phyloP scores from a whole-genome alignment of 345 rosid species.

The Cardamine occulta region DNA sequence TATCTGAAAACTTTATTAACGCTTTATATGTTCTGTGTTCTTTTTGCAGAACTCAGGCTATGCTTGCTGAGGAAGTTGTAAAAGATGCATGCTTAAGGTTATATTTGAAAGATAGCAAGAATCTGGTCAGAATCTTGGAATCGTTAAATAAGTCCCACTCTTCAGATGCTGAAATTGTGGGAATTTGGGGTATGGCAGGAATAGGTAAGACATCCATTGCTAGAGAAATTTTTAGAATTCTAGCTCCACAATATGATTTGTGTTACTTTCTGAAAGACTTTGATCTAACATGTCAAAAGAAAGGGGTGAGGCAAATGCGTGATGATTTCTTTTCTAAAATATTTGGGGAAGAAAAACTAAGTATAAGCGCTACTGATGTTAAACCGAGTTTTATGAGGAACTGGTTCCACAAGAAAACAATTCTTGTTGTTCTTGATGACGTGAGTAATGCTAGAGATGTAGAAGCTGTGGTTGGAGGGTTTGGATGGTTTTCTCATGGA shows the following conservation, averaged over 20 bases:
- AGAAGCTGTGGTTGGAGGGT: conserved; percentile 39
- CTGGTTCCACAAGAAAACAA: not conserved
- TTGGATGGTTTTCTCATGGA: conserved; percentile 36
- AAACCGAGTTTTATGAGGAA: conserved; percentile 34
- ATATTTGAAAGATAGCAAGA: not conserved
- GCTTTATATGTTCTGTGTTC: not conserved
- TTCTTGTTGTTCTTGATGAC: conserved; percentile 39
- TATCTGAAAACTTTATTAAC: too few species aligned
- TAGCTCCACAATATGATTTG: conserved; percentile 16
- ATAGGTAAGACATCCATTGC: conserved; percentile 42
- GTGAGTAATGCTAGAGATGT: conserved; percentile 33
- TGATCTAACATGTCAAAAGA: not conserved
- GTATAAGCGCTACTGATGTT: not conserved
- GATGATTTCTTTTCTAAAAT: not conserved
- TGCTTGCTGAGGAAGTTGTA: conserved; percentile 34
- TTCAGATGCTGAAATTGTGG: not conserved
- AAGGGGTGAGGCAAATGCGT: conserved; percentile 27
- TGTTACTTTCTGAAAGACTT: conserved; percentile 36
- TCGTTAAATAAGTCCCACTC: not conserved
- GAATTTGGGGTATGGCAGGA: conserved; percentile 36
- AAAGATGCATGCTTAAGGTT: not conserved
- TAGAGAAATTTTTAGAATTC: conserved; percentile 10
- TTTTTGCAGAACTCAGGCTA: not conserved
- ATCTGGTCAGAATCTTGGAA: not conserved
- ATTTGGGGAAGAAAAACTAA: too few species aligned